phyloP scores from a whole-genome alignment of 2,329 filamentous ascomycete genomes.

The Leptographium lundbergii region DNA sequence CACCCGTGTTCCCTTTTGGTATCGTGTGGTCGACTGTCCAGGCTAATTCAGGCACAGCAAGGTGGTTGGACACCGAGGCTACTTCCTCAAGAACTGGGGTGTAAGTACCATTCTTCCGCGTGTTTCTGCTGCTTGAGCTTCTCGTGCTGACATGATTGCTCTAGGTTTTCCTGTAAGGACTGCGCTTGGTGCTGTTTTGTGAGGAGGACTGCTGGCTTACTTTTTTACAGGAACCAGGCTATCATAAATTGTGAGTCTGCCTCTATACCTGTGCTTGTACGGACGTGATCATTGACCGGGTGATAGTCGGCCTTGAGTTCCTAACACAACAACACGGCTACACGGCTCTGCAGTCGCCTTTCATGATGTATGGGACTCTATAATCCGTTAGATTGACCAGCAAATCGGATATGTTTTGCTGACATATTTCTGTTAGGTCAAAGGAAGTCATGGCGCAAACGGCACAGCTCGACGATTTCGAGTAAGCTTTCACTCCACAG shows the following conservation, averaged over 20 bases:
- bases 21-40: not conserved
- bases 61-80: slow-evolving; percentile 86
- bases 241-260: slow-evolving; percentile 59
- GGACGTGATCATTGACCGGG: not conserved
- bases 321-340: slow-evolving; percentile 63
- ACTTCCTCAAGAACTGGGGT: slow-evolving; percentile 82
- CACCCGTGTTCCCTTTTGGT: not conserved
- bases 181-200: not conserved
- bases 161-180: slow-evolving; percentile 3
- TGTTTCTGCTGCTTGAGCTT: not conserved
- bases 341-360: slow-evolving; percentile 72
- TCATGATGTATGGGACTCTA: slow-evolving; percentile 56
- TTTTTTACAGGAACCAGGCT: slow-evolving; percentile 57
- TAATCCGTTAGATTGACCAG: too few species aligned
- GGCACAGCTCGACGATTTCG: slow-evolving; percentile 91
- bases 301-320: slow-evolving; percentile 65
- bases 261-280: not conserved
- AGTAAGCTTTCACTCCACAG: slow-evolving; percentile 24
- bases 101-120: slow-evolving; percentile 26
- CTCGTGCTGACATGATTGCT: not conserved
- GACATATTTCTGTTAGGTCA: slow-evolving; percentile 21
- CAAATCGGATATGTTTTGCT: not conserved
- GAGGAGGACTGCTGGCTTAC: not conserved
- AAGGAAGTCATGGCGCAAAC: slow-evolving; percentile 97
- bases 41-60: slow-evolving; percentile 32